A percentile compares a stretch with the other conserved stretches of the same genome.
Evolutionary conservation across 1,139 yeast genomes (phyloP).

Genomic region (Diutina pseudorugosa): DNA sequence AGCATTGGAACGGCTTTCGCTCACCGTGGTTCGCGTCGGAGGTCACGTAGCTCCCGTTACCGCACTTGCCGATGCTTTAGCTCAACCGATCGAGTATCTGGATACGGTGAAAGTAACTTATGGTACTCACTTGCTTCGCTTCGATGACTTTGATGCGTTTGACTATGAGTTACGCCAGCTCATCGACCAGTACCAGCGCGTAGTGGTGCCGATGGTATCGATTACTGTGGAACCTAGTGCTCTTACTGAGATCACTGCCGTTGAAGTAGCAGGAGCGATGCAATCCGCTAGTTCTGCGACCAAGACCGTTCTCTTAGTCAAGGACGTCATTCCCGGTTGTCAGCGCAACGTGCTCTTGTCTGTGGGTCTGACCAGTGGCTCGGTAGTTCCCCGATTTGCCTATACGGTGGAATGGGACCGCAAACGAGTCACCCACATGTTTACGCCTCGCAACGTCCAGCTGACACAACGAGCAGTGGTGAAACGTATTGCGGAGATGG

Average conservation of each 20-base stretch:
- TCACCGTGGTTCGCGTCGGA: not conserved
- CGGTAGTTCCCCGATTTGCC: not conserved
- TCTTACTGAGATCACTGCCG: not conserved
- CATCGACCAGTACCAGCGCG: not conserved
- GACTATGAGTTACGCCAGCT: slow-evolving; percentile 1
- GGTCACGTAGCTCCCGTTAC: not conserved
- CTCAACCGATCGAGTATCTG: not conserved
- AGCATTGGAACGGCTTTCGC: not conserved
- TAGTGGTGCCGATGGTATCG: slow-evolving; percentile 2
- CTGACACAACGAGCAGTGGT: not conserved
- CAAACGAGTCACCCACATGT: not conserved
- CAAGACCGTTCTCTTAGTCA: not conserved
- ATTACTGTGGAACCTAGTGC: not conserved
- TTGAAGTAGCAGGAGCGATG: not conserved
- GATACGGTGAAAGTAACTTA: not conserved
- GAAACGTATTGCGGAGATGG: not conserved
- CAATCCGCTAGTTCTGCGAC: not conserved
- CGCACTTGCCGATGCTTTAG: not conserved
- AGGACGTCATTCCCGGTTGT: not conserved
- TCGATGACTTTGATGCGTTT: not conserved
- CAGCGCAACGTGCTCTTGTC: not conserved
- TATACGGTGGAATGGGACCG: not conserved
- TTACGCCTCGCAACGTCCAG: not conserved
- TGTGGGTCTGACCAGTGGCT: not conserved
- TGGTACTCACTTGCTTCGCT: not conserved